Base-by-base conservation (phyloP, 2,329 filamentous ascomycete genomes). In the Fulvia fulva region DNA sequence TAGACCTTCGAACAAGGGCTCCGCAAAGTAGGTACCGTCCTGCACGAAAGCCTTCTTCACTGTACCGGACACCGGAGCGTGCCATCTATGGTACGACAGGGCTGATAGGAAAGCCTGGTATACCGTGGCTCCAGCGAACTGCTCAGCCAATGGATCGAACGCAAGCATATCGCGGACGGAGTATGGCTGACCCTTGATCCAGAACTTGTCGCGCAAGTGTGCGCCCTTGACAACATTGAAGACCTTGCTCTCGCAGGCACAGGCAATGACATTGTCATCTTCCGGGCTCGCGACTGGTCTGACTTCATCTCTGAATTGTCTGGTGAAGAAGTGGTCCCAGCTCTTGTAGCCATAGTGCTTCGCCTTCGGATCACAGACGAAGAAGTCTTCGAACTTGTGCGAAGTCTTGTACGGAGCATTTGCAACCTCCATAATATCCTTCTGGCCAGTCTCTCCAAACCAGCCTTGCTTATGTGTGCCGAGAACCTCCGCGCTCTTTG, bases 321-420 rank as follows among this genome's bases (percentile, higher is more conserved):
- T 80, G 0, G 84, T 87, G 74, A 90, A 89, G 74, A 89, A 90
- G 66, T 83, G 76, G 58, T 90, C 87, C 87, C 87, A 89, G 0
- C 84, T 87, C 56, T 77, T 81, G 75, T 77, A 89, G 19, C 87
- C 86, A 61, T 83, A 78, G 67, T 85, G 69, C 63, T 80, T 73
- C 5, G 77, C 76, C 0, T 68, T 72, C 0, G 83, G 79, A 44
- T 88, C 81, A 68, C 86, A 88, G 19, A 80, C 63, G 70, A 82
- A 88, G 67, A 87, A 77, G 19, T 87, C 78, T 57, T 86, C 68
- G 61, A 73, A 73, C 16, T 58, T 63, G 58, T 68, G 53, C 5
- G 57, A 47, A 9, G 67, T 71, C 43, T 64, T 59, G 57, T 60
- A 63, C 1, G 69, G 61, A 4, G 62, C 67, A 53, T 72, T 72